Evolutionary conservation across 1,284 basidiomycete species (phyloP), one percentile per base, ranked within the genome.

Genomic region (Vanrija humicola): DNA sequence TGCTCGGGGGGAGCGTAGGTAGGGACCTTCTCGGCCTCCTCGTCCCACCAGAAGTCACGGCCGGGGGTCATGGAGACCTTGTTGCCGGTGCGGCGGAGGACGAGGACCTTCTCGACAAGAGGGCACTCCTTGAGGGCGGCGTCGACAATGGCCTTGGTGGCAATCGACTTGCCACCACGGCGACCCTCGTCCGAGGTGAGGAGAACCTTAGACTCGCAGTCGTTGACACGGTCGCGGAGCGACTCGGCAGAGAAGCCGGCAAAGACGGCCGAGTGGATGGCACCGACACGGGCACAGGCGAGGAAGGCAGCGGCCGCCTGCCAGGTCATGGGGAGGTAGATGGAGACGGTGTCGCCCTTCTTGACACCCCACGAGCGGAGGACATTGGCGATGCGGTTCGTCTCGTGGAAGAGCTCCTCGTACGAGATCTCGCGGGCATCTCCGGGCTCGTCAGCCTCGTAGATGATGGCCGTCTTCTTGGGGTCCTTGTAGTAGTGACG

Each of bases 221-320:
- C 96, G 56, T 86, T 83, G 42, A 94, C 84, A 58, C 96, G 87
- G 78, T 98, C 96, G 50, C 95, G 85, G 54, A 98, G 86, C 10
- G 90, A 90, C 78, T 98, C 96, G n/a, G 94, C 86, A 9, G 88
- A 92, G 82, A 98, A 98, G 15, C 96, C 95, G 48, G 95, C 95
- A 69, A 98, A 98, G 62, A 98, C 87, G 70, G 98, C 95, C n/a
- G 92, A 96, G 81, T 98, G 96, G 53, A 98, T 82, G 25, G 96
- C 95, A 51, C 95, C 96, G 68, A 98, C 90, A 66, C 95, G 88
- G 6, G 95, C 94, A 77, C 94, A 98, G 19, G 95, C 95, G 51
- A 98, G 86, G 84, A 98, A 93, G 29, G 94, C 88, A 38, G 91
- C 92, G 50, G 88, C 90, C 18, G 95, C 88, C 68, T 98, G 89